Evolutionary conservation across 2,329 filamentous ascomycete genomes (phyloP), one percentile per base, ranked within the genome.

Genomic region (Apiospora arundinis): DNA sequence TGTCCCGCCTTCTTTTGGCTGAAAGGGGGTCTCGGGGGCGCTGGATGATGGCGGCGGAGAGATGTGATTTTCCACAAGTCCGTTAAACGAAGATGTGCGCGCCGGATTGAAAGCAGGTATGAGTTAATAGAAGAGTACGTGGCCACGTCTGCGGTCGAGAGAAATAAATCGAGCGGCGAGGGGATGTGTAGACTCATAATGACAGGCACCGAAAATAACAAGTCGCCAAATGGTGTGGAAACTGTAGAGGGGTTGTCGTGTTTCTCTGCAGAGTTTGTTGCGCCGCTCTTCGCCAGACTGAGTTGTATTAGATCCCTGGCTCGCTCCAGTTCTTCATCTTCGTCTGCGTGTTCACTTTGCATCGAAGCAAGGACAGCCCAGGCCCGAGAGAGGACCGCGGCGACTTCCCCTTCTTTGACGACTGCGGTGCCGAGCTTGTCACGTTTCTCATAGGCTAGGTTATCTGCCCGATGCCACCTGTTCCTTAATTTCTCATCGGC

Each of bases 371-470:
- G 85, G 23, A 92, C 89, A 4, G 92, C 90, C 93, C 94, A 97
- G 0, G 94, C 92, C 74, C 93, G 89, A 9, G 89, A 86, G 14
- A 99, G 84, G 12, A 95, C 91, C 12, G 93, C 90, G 14, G 91
- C 89, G 1, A 97, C 91, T 80, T 98, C 95, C 2, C 93, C 93
- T 75, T 98, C 95, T 80, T 97, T 98, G 71, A 98, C 88, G 5
- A 92, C 81, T 37, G 95, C 83, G 1, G 89, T 89, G 60, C 88
- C 87, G 3, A 94, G 77, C 5, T 87, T 85, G 72, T 90, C 89
- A 78, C 87, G 81, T 77, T 87, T 88, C 77, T 89, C 87, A 78
- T 86, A 86, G 1, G 85, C 86, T 7, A 91, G 79, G 69, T 89
- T 90, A 49, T 89, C 88, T 14, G 90, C 85, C 74, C 91, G 85